A percentile compares a stretch with the other conserved stretches of the same genome.
Conservation (phyloP, 1,284 basidiomycete genomes). For the Laetiporus sulphureus region DNA sequence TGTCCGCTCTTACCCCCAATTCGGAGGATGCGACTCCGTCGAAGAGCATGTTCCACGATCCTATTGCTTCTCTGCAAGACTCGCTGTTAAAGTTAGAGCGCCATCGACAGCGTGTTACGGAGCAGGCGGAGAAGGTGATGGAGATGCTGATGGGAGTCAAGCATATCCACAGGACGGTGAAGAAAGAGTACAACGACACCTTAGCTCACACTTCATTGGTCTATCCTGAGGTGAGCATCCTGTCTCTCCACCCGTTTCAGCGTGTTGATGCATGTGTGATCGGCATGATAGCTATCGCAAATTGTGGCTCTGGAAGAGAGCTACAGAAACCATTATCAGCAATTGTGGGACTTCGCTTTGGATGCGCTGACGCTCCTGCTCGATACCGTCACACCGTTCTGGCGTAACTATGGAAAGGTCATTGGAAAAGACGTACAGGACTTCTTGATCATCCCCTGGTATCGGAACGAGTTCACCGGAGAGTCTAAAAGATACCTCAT, state of each 20-base stretch:
- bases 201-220: slow-evolving; percentile 63
- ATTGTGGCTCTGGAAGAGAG: slow-evolving; percentile 66
- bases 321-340: slow-evolving; percentile 69
- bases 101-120: slow-evolving; percentile 32
- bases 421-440: slow-evolving; percentile 72
- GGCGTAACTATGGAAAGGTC: slow-evolving; percentile 70
- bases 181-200: slow-evolving; percentile 59
- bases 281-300: slow-evolving; percentile 47
- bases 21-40: slow-evolving; percentile 9
- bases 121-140: slow-evolving; percentile 41
- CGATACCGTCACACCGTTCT: slow-evolving; percentile 68
- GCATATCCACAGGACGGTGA: slow-evolving; percentile 45
- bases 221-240: slow-evolving; percentile 60
- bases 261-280: slow-evolving; percentile 3
- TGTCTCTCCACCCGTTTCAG: background rate
- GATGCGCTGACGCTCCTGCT: slow-evolving; percentile 65
- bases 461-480: slow-evolving; percentile 75
- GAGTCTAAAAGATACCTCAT: slow-evolving; percentile 63
- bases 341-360: slow-evolving; percentile 70
- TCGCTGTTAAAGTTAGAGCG: slow-evolving; percentile 35
- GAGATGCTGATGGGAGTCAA: slow-evolving; percentile 46
- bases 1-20: slow-evolving; percentile 8
- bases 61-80: slow-evolving; percentile 39
- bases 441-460: slow-evolving; percentile 72
- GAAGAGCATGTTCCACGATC: slow-evolving; percentile 44